Percentiles rank a stretch among this genome's conserved stretches.
phyloP scores from a whole-genome alignment of 169 alveolate species.

The Cryptosporidium ubiquitum region DNA sequence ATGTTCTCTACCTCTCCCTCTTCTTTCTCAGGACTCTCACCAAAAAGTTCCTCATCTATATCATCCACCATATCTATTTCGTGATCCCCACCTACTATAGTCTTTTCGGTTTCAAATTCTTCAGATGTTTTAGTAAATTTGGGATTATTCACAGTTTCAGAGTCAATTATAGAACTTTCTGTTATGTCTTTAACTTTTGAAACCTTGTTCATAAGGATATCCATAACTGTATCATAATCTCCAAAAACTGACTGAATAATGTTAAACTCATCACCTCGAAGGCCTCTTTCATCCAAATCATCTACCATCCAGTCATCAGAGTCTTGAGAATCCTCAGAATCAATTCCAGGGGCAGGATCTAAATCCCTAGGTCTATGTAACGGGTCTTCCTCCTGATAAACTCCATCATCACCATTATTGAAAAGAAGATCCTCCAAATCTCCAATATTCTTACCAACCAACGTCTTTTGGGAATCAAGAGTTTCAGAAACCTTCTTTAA shows the following conservation, averaged over 20 bases:
- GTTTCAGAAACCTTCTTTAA: conserved; percentile 51
- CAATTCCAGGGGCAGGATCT: background rate
- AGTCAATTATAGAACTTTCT: background rate
- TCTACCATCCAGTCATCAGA: conserved; percentile 67
- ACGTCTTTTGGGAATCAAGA: conserved; percentile 11
- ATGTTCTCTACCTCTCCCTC: conserved; percentile 39
- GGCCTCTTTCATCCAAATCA: conserved; percentile 24
- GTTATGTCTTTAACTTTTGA: background rate
- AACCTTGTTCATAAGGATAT: conserved; percentile 60
- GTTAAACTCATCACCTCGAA: conserved; percentile 38
- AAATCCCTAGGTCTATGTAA: background rate
- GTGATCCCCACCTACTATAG: background rate
- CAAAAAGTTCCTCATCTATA: conserved; percentile 1
- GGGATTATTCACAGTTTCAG: background rate
- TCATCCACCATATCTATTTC: conserved; percentile 9
- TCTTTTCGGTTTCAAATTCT: background rate
- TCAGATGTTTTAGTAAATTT: background rate
- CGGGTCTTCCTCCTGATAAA: background rate
- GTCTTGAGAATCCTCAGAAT: conserved; percentile 30
- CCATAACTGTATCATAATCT: conserved; percentile 64
- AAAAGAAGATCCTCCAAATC: conserved; percentile 63
- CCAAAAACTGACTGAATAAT: conserved; percentile 73
- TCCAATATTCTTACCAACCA: conserved; percentile 47
- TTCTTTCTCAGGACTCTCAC: conserved; percentile 2
- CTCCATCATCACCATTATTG: conserved; percentile 2